Conservation (phyloP, 2,329 filamentous ascomycete species). For the Kalmusia sp. region DNA sequence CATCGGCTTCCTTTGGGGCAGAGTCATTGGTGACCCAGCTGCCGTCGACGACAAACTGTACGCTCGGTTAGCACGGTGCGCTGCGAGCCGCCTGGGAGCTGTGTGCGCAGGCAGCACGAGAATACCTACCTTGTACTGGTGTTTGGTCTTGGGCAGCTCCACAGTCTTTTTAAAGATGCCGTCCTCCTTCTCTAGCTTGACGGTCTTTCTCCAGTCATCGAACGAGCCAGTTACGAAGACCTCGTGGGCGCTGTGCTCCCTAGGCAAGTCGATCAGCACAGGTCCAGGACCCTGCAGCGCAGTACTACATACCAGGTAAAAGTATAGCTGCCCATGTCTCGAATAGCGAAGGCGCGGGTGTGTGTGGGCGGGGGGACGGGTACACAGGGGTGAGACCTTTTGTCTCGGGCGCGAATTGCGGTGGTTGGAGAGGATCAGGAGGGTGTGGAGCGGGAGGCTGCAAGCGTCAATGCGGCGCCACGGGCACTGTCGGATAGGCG, state of each 20-base stretch:
- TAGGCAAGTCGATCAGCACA: conserved; percentile 48
- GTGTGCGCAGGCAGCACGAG: neutral
- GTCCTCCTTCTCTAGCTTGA: conserved; percentile 79
- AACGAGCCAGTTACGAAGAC: conserved; percentile 97
- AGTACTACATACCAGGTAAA: conserved; percentile 70
- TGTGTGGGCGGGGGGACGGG: conserved; percentile 24
- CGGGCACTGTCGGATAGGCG: conserved; percentile 21
- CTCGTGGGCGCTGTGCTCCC: conserved; percentile 82
- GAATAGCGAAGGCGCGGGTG: conserved; percentile 4
- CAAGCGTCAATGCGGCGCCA: conserved; percentile 31
- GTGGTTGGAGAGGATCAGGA: conserved; percentile 33
- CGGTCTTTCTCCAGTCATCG: conserved; percentile 89
- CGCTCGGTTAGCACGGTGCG: conserved; percentile 7
- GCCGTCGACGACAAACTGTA: conserved; percentile 92
- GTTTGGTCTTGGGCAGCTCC: conserved; percentile 72
- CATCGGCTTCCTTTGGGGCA: conserved; percentile 82
- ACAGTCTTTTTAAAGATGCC: conserved; percentile 81
- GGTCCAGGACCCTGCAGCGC: neutral
- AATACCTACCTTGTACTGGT: conserved; percentile 87
- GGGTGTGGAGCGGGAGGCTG: conserved; percentile 29
- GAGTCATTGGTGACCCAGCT: conserved; percentile 85
- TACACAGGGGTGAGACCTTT: conserved; percentile 30
- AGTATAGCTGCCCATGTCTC: conserved; percentile 69
- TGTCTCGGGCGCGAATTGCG: conserved; percentile 30
- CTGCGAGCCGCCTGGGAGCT: conserved; percentile 11